Percentiles rank a stretch among this genome's conserved stretches.
Conservation (phyloP, 1,284 basidiomycete species). For the Naganishia albida region DNA sequence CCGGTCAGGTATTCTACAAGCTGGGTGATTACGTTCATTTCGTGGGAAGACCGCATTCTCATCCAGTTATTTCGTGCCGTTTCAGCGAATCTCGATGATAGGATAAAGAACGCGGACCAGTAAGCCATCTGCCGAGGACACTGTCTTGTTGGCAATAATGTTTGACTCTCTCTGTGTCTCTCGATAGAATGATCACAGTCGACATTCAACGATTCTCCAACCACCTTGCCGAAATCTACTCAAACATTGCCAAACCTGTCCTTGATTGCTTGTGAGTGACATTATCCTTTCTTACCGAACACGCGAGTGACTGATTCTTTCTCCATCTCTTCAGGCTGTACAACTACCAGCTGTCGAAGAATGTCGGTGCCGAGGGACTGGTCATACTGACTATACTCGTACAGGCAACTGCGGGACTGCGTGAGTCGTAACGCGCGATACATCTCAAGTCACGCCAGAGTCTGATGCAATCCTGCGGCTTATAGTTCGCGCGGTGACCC, state of each 20-base stretch:
- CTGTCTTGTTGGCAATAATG: not conserved
- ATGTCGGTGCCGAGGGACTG: slow-evolving; percentile 92
- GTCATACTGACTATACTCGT: slow-evolving; percentile 81
- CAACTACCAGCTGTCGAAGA: slow-evolving; percentile 91
- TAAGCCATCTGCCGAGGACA: slow-evolving; percentile 41
- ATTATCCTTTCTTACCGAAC: too few species aligned
- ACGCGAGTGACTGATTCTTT: not conserved
- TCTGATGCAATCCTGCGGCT: not conserved
- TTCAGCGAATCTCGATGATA: slow-evolving; percentile 82
- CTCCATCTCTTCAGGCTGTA: slow-evolving; percentile 65
- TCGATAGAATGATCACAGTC: slow-evolving; percentile 80
- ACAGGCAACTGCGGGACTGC: slow-evolving; percentile 73
- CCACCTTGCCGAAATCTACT: slow-evolving; percentile 90
- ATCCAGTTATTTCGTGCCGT: too few species aligned
- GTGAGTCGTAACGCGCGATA: slow-evolving; percentile 59
- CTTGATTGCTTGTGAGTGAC: slow-evolving; percentile 68
- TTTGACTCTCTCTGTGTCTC: slow-evolving; percentile 4
- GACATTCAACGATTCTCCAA: slow-evolving; percentile 92
- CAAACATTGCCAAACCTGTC: slow-evolving; percentile 88
- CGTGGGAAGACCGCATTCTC: too few species aligned
- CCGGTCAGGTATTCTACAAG: slow-evolving; percentile 80
- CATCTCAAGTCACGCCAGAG: too few species aligned
- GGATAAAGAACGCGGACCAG: slow-evolving; percentile 97
- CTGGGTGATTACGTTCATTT: slow-evolving; percentile 61
- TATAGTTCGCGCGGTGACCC: slow-evolving; percentile 78